Evolutionary conservation across 2,329 filamentous ascomycete species (phyloP), one percentile per base, ranked within the genome.

Genomic region (Xylariaceae sp.): DNA sequence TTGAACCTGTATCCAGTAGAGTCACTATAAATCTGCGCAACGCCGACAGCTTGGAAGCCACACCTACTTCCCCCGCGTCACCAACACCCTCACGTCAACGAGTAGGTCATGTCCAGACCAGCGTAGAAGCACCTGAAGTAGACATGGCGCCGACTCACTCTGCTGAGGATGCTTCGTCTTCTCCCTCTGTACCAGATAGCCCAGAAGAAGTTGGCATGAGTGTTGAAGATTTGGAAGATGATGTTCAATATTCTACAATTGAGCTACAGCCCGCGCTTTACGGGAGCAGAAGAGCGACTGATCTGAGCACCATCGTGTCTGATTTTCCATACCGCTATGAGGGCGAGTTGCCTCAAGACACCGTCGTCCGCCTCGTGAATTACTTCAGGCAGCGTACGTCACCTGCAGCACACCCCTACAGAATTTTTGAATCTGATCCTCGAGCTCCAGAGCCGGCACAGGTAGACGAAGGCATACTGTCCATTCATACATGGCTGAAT

Each of bases 21-120:
- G 80, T 86, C 43, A 86, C 83, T 8, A 79, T 86, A 48, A 86
- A 85, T 63, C 72, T 86, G 42, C 80, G 83, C 53, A 78, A 79
- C 61, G 64, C 69, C 55, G 71, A 73, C 13, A 66, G 68, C 36
- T 69, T 73, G 41, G 74, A 77, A 18, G 68, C 70, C 13, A 72
- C 73, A 23, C 70, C 74, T 15, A 75, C 77, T 18, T 77, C 75
- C 3, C 74, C 80, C 3, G 58, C 71, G 10, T 80, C 80, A 6
- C 75, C 75, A 23, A 67, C 67, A 36, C 68, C 67, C 40, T 59
- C 60, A 35, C 60, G 52, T 27, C 43, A 44, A 13, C 55, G 43
- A 16, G 53, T 41, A 18, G 69, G 73, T 55, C 67, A 64, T 52
- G 67, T 77, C 36, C 73, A 77, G 58, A 63, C 69, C 43, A 81